Percentiles rank a stretch among this genome's conserved stretches.
phyloP scores from a whole-genome alignment of 257 asterid species.

The Nicotiana paniculata region DNA sequence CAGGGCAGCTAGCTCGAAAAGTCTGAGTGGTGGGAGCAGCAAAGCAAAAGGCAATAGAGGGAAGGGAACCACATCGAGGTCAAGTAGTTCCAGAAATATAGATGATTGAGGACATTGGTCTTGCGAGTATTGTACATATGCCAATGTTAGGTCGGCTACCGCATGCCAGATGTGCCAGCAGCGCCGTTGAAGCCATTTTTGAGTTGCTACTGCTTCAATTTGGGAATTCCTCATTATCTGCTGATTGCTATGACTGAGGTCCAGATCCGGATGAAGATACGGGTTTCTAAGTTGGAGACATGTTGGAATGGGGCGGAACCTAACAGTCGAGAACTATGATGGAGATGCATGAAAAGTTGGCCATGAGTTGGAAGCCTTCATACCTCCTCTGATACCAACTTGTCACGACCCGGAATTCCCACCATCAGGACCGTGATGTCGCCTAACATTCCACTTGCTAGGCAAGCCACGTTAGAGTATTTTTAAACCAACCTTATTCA shows the following conservation, averaged over 20 bases:
- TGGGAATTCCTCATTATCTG: neutral
- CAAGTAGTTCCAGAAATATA: constrained; percentile 46
- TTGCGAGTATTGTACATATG: constrained; percentile 67
- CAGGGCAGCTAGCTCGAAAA: constrained; percentile 58
- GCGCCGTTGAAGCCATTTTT: constrained; percentile 30
- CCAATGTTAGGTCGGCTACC: constrained; percentile 44
- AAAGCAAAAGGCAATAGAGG: constrained; percentile 55
- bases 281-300: neutral
- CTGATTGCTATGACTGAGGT: neutral
- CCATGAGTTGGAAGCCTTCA: neutral
- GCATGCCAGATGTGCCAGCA: constrained; percentile 71
- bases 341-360: neutral
- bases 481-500: too few relatives aligned
- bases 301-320: neutral
- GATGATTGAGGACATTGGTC: constrained; percentile 71
- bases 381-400: neutral
- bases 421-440: too few relatives aligned
- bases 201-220: neutral
- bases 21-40: constrained; percentile 43
- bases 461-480: too few relatives aligned
- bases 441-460: too few relatives aligned
- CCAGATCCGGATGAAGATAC: neutral
- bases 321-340: neutral
- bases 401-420: too few relatives aligned
- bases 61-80: constrained; percentile 53